Base-by-base conservation (phyloP, 192 early-diverging fungal genomes). In the Backusella tuberculispora region DNA sequence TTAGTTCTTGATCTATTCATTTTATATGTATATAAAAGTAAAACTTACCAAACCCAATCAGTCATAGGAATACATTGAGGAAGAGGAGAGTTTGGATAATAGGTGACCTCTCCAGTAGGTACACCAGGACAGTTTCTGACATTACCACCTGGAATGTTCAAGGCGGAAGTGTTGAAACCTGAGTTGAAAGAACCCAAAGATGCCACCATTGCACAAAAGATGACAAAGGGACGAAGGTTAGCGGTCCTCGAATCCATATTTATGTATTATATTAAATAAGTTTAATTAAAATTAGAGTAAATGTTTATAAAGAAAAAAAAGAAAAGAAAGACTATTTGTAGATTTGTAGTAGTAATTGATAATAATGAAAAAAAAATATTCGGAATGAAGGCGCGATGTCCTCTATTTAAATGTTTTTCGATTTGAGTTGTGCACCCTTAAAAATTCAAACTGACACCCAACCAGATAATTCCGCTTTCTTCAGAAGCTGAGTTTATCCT, bases 91-190 rank as follows among this genome's bases (percentile, higher is more conserved):
- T 81, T 60, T 0, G 79, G 72, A 66, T 81, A 81, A 66, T 73
- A 74, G 34, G 66, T 77, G 9, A 72, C 38, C 10, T 65, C 65
- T 50, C 71, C 78, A 5, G 78, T 68, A 10, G 84, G 74, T n/a
- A 77, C 76, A 40, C 29, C 47, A 47, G 78, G 78, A 68, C 89
- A 90, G 66, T 86, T 81, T 74, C 85, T 85, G 38, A 90, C 78
- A 19, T 82, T 78, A 65, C 85, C 85, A 63, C 85, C 89, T 2
- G 89, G 89, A 73, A 90, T 90, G 50, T 90, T 90, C n/a, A 81
- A 67, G 13, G 75, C 74, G 34, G 70, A 73, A 13, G 79, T 81
- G 42, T 81, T 81, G n/a, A 81, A 48, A 69, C 79, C 79, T 46
- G 65, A 69, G 69, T 81, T 81, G 48, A 81, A 70, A 14, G 79